Percentiles rank a stretch among this genome's conserved stretches.
These are phyloP conservation scores for Spinellus fusiger DNA, from an alignment of 192 early-diverging fungal genomes.

Conservation along the genomic window DNA sequence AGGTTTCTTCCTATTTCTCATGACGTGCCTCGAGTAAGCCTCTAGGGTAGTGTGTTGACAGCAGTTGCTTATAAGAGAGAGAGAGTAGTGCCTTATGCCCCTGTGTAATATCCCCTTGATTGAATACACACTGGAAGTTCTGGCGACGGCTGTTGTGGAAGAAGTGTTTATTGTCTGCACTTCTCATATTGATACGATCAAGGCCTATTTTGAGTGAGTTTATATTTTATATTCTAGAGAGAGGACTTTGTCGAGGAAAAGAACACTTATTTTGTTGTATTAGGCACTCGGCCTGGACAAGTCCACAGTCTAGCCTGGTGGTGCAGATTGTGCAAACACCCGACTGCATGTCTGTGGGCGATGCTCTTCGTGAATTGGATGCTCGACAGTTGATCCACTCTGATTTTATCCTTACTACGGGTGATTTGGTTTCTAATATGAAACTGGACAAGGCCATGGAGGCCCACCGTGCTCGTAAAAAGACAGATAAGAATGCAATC, in stretches of 20 bases:
- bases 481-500: conserved; percentile 74
- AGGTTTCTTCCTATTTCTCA: conserved; percentile 83
- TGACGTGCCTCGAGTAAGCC: conserved; percentile 71
- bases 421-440: conserved; percentile 89
- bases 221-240: not conserved
- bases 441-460: conserved; percentile 69
- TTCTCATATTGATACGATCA: conserved; percentile 77
- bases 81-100: conserved; percentile 78
- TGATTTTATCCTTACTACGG: conserved; percentile 90
- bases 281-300: conserved; percentile 69
- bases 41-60: too few species aligned
- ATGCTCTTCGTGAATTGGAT: conserved; percentile 89
- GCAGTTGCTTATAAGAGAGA: not conserved
- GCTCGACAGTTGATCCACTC: conserved; percentile 66
- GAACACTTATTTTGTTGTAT: not conserved
- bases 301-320: conserved; percentile 55
- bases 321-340: conserved; percentile 70
- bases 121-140: conserved; percentile 92
- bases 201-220: conserved; percentile 73
- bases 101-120: conserved; percentile 95
- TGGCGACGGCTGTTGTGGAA: conserved; percentile 80
- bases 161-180: conserved; percentile 85
- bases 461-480: conserved; percentile 69
- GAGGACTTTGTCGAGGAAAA: too few species aligned
- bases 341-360: conserved; percentile 76